phyloP scores from a whole-genome alignment of 2,329 filamentous ascomycete genomes.

The Apiospora saccharicola region DNA sequence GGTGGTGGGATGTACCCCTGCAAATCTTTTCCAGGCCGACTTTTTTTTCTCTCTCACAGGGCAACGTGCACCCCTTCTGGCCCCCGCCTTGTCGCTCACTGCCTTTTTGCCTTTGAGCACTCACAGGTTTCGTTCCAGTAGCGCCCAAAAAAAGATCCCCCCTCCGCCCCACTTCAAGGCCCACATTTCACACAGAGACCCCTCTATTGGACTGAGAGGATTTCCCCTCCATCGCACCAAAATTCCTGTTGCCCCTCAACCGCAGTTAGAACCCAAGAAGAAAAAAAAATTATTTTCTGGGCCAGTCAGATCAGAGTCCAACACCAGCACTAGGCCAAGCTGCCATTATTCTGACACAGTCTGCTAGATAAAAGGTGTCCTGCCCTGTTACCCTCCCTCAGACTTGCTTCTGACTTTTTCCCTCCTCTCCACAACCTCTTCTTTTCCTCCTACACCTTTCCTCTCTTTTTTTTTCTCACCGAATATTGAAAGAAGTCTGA shows the following conservation, averaged over 20 bases:
- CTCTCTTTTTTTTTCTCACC: constrained; percentile 19
- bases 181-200: constrained; percentile 18
- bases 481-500: constrained; percentile 22
- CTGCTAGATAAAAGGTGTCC: constrained; percentile 17
- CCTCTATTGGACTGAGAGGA: constrained; percentile 13
- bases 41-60: constrained; percentile 7
- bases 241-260: constrained; percentile 24
- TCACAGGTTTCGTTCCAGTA: background rate
- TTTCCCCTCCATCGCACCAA: constrained; percentile 24
- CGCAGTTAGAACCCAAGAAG: constrained; percentile 6
- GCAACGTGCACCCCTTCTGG: constrained; percentile 7
- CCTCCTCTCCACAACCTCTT: constrained; percentile 21
- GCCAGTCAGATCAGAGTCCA: constrained; percentile 10
- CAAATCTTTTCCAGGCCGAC: constrained; percentile 9
- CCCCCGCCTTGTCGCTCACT: background rate
- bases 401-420: constrained; percentile 12
- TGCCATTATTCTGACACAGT: constrained; percentile 18
- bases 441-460: constrained; percentile 23
- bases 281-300: constrained; percentile 25
- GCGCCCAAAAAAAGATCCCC: background rate
- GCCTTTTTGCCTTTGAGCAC: too few relatives aligned
- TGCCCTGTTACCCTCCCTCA: constrained; percentile 16
- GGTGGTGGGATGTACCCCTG: constrained; percentile 25
- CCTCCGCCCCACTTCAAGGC: background rate
- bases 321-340: constrained; percentile 20